Base-by-base conservation (phyloP, 805 yeast genomes). In the Ogataea paraovalis region DNA sequence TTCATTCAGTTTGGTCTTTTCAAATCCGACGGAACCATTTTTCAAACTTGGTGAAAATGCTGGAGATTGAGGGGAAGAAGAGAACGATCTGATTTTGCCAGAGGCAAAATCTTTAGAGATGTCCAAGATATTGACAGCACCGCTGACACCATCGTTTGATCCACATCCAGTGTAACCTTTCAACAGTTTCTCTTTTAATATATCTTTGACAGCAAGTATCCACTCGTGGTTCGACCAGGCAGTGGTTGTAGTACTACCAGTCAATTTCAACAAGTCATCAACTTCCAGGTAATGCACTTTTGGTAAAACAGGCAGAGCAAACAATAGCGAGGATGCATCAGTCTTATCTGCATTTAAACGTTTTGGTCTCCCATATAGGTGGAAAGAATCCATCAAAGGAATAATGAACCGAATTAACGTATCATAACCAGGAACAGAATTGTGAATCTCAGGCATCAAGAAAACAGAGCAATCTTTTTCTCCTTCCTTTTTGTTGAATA, bases 241-340 rank as follows among this genome's bases (percentile, higher is more conserved):
- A 33, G 51, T 62, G 44, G 70, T 64, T 28, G 64, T 61, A 20
- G 51, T 60, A 41, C 64, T 57, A 48, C 53, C 54, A 2, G 71
- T 67, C 19, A 82, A 59, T 50, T 74, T 65, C 25, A 74, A 54
- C 30, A 84, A 56, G 53, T 86, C 94, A 27, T 79, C 76, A 2
- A 82, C 75, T 46, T 81, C 83, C 41, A 88, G 67, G 60, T 87
- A 88, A 59, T 87, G 83, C 36, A 82, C 83, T 47, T 78, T 78
- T 0, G 96, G 96, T 50, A 88, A 74, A 2, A 88, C 83, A 1
- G 96, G 96, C 60, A 88, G 75, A 2, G 87, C 96, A 68, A 87
- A 88, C 46, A 88, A 72, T 60, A 88, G 69, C 14, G 92, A 84
- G 30, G 75, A 67, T 40, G 75, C 62, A 55, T 88, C 86, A 1